Evolutionary conservation across 495 filamentous ascomycete genomes (phyloP), one percentile per base, ranked within the genome.

Genomic region (Lineolata rhizophorae): DNA sequence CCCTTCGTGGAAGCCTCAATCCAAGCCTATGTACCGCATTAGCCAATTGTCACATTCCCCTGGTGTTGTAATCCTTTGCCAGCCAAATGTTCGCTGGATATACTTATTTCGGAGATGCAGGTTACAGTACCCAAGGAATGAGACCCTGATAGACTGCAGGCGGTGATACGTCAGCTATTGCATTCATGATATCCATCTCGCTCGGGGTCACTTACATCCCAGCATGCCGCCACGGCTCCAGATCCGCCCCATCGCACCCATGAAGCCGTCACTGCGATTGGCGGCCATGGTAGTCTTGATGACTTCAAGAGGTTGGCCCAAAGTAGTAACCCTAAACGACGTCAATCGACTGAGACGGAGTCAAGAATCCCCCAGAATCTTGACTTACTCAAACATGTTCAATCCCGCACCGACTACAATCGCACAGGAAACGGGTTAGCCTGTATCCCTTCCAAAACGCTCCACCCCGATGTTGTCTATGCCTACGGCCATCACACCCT

Each of bases 1-100:
- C 87, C 87, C 62, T 97, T 97, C 54, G 90, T 95, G 45, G 87
- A 95, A 54, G 90, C 90, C 65, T 97, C 87, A 64, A 97, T 97
- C 87, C 87, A 97, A 59, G 87, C 87, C 26, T 48, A 34, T 17
- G 15, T 9, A 18, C 13, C n/a, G n/a, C n/a, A n/a, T n/a, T n/a
- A n/a, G n/a, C n/a, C n/a, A n/a, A n/a, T n/a, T n/a, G n/a, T n/a
- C n/a, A n/a, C n/a, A n/a, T n/a, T n/a, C n/a, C n/a, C n/a, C n/a
- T n/a, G n/a, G n/a, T n/a, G n/a, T n/a, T n/a, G n/a, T n/a, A n/a
- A n/a, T n/a, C n/a, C n/a, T n/a, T n/a, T n/a, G n/a, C n/a, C n/a
- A n/a, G n/a, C n/a, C n/a, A n/a, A n/a, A n/a, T n/a, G n/a, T n/a
- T n/a, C n/a, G n/a, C n/a, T n/a, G n/a, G 34, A 29, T 19, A 36